These are phyloP conservation scores for Sambucus nigra DNA, from an alignment of 129 eudicot genomes.

Conservation along the genomic window DNA sequence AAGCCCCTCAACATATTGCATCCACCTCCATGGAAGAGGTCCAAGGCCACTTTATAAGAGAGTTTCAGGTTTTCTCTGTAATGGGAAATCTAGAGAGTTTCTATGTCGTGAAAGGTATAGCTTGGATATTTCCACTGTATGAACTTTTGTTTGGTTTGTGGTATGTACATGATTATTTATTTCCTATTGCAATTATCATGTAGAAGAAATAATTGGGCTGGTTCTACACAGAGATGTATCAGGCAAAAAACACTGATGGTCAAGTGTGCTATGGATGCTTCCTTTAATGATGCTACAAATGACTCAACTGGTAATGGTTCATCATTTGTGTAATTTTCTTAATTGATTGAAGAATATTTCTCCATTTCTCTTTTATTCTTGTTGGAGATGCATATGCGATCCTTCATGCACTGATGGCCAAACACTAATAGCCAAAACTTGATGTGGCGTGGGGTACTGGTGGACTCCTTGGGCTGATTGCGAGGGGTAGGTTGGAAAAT, in stretches of 20 bases:
- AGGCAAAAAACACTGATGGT: slow-evolving; percentile 25
- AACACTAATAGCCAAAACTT: too few species aligned
- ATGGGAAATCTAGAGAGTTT: slow-evolving; percentile 16
- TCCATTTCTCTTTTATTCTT: background rate
- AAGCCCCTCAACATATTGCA: slow-evolving; percentile 43
- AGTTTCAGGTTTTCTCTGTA: slow-evolving; percentile 17
- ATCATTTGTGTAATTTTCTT: background rate
- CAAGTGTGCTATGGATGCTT: slow-evolving; percentile 85
- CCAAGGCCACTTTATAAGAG: slow-evolving; percentile 28
- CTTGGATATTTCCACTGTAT: slow-evolving; percentile 2
- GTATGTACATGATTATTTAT: slow-evolving; percentile 3
- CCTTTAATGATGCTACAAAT: slow-evolving; percentile 58
- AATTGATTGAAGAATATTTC: background rate
- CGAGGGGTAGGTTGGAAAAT: too few species aligned
- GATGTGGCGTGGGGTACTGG: too few species aligned
- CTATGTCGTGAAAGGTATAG: slow-evolving; percentile 32
- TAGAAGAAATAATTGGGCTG: slow-evolving; percentile 43
- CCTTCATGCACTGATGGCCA: too few species aligned
- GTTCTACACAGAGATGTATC: slow-evolving; percentile 27
- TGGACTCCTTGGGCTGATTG: too few species aligned
- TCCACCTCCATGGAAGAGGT: slow-evolving; percentile 33
- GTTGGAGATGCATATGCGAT: background rate
- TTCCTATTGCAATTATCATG: slow-evolving; percentile 14
- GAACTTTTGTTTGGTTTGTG: slow-evolving; percentile 10
- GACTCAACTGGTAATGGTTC: slow-evolving; percentile 50